These are phyloP conservation scores for Cicer cuneatum DNA, from an alignment of 306 rosid species.

Conservation along the genomic window DNA sequence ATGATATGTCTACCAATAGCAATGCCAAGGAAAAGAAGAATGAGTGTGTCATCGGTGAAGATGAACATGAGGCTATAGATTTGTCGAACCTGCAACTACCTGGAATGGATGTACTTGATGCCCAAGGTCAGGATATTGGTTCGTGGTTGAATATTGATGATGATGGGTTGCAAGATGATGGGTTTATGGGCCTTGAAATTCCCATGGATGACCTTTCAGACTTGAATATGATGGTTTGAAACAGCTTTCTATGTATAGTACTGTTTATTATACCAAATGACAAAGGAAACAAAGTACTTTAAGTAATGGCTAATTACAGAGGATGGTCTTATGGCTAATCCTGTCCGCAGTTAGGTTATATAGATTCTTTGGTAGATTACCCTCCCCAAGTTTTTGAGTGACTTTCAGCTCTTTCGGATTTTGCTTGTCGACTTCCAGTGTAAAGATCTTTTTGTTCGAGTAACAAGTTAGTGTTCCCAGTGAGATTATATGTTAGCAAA, in stretches of 20 bases:
- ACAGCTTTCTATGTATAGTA: constrained; percentile 82
- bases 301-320: constrained; percentile 63
- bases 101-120: constrained; percentile 83
- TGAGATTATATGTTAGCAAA: constrained; percentile 70
- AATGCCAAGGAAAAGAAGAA: constrained; percentile 64
- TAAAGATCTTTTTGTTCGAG: constrained; percentile 82
- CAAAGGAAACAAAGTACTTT: constrained; percentile 70
- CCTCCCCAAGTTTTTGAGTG: constrained; percentile 70
- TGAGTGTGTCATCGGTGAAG: constrained; percentile 59
- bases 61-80: constrained; percentile 77
- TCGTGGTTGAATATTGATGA: constrained; percentile 95
- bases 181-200: constrained; percentile 94
- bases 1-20: constrained; percentile 52
- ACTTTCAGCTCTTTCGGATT: constrained; percentile 67
- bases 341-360: constrained; percentile 71
- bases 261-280: constrained; percentile 78
- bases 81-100: constrained; percentile 81
- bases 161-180: constrained; percentile 82
- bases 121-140: constrained; percentile 81
- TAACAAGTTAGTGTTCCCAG: constrained; percentile 69
- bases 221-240: constrained; percentile 94
- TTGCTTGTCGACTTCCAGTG: constrained; percentile 68
- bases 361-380: constrained; percentile 84
- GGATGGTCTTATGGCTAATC: constrained; percentile 62
- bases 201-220: constrained; percentile 98